Conservation (phyloP, 371 early-diverging fungal genomes). For the Mortierella sp. region DNA sequence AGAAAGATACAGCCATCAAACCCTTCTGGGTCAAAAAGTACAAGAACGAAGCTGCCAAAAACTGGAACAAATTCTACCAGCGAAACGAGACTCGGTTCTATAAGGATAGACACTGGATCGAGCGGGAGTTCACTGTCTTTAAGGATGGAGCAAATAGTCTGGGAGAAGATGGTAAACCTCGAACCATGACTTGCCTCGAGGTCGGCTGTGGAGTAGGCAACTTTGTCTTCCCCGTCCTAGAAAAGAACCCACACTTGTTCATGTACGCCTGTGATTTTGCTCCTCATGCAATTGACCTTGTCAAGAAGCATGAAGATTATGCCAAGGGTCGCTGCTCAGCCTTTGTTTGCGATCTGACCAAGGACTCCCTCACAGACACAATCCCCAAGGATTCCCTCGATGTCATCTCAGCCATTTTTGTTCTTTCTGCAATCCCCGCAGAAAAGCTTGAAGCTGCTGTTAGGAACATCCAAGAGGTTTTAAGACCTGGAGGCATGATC, state of each 20-base stretch:
- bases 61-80: constrained; percentile 93
- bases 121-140: constrained; percentile 93
- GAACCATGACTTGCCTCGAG: constrained; percentile 65
- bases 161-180: not conserved
- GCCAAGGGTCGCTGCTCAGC: constrained; percentile 72
- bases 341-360: constrained; percentile 87
- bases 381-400: constrained; percentile 77
- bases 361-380: constrained; percentile 67
- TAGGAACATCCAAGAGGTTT: constrained; percentile 70
- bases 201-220: constrained; percentile 98
- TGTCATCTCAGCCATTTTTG: constrained; percentile 84
- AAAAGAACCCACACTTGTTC: constrained; percentile 74
- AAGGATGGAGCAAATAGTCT: constrained; percentile 11
- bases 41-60: constrained; percentile 82
- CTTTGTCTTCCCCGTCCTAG: constrained; percentile 92
- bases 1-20: constrained; percentile 70
- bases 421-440: constrained; percentile 87
- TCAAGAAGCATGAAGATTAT: constrained; percentile 63
- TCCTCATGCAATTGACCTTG: constrained; percentile 80
- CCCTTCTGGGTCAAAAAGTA: constrained; percentile 89
- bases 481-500: constrained; percentile 82
- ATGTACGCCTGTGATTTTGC: constrained; percentile 91
- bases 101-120: constrained; percentile 96
- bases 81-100: constrained; percentile 94
- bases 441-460: constrained; percentile 79